Evolutionary conservation across 192 early-diverging fungal species (phyloP).

Genomic region (Funneliformis mosseae): DNA sequence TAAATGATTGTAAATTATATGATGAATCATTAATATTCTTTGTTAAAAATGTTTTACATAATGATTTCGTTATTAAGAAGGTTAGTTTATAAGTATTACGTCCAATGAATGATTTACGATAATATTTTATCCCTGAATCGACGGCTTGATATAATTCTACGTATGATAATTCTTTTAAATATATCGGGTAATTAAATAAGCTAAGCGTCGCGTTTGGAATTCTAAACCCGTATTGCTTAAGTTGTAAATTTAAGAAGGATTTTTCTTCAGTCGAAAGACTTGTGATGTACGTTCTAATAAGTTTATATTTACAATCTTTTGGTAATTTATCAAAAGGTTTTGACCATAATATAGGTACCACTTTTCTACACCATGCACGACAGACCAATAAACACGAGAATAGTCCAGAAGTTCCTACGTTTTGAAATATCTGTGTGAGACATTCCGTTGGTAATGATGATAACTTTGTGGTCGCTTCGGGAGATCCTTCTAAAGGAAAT

Average conservation of each 20-base stretch:
- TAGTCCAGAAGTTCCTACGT: not conserved
- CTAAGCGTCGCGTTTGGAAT: not conserved
- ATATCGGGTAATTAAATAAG: conserved; percentile 6
- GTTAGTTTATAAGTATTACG: not conserved
- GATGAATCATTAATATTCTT: not conserved
- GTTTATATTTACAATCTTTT: not conserved
- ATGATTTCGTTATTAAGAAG: not conserved
- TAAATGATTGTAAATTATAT: not conserved
- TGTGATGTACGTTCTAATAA: not conserved
- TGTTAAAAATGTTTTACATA: not conserved
- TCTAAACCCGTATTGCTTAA: not conserved
- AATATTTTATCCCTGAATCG: not conserved
- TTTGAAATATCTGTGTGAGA: not conserved
- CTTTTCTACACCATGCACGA: conserved; percentile 12
- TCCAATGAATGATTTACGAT: not conserved
- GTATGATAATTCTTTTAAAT: not conserved
- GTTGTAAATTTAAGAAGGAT: not conserved
- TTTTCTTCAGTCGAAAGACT: not conserved
- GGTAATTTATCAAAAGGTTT: not conserved
- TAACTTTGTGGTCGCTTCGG: not conserved
- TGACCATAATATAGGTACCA: conserved; percentile 9
- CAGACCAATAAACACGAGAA: conserved; percentile 6
- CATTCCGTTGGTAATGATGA: not conserved
- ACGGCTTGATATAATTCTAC: not conserved
- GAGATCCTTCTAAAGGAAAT: not conserved